Percentiles rank a stretch among this genome's conserved stretches.
These are phyloP conservation scores for Colletotrichum cordylinicola DNA, from an alignment of 2,329 filamentous ascomycete species.

Conservation along the genomic window DNA sequence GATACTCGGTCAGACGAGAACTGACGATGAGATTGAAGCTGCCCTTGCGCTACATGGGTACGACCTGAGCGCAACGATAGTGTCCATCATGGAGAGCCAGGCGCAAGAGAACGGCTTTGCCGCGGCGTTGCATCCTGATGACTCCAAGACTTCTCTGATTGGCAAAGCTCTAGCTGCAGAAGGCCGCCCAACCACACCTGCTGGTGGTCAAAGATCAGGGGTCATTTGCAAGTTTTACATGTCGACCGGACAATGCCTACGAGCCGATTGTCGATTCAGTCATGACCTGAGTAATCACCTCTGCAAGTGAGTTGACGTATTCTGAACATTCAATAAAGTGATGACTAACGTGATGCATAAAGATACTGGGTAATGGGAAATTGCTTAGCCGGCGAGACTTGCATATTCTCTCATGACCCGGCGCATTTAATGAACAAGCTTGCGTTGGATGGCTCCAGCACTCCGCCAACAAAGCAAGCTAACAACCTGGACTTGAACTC, in stretches of 20 bases:
- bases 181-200: conserved; percentile 77
- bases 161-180: conserved; percentile 88
- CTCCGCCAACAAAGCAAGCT: conserved; percentile 68
- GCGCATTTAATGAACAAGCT: conserved; percentile 84
- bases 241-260: conserved; percentile 91
- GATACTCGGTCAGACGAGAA: conserved; percentile 85
- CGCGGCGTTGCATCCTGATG: conserved; percentile 42
- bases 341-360: not conserved
- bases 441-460: conserved; percentile 71
- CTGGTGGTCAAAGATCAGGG: conserved; percentile 73
- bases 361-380: conserved; percentile 97
- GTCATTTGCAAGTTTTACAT: conserved; percentile 98
- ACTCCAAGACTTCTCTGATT: conserved; percentile 75
- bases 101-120: conserved; percentile 44
- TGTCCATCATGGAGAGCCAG: conserved; percentile 82
- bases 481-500: conserved; percentile 82
- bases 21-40: conserved; percentile 94
- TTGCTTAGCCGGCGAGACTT: conserved; percentile 90
- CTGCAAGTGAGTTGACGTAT: conserved; percentile 80
- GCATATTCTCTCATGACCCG: conserved; percentile 97
- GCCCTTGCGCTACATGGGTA: conserved; percentile 89
- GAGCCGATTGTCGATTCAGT: conserved; percentile 95
- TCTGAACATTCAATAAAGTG: not conserved
- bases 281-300: conserved; percentile 95
- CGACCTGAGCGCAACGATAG: conserved; percentile 90